Evolutionary conservation across 371 early-diverging fungal genomes (phyloP), one percentile per base, ranked within the genome.

Genomic region (Parasitella parasitica): DNA sequence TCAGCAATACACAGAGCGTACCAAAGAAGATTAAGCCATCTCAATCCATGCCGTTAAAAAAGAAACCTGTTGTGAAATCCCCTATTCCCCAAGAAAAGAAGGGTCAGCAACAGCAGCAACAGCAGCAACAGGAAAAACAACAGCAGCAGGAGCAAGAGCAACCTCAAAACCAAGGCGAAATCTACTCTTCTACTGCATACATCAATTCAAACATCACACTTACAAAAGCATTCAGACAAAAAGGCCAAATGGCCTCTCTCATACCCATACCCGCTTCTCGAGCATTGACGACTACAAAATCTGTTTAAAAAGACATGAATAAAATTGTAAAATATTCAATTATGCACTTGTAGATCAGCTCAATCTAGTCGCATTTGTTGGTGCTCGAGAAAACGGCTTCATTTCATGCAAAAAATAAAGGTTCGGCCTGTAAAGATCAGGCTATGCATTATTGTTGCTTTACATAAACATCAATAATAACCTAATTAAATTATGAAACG

Each of bases 31-130:
- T 59, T 15, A 58, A 49, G 16, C 61, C 62, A 32, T 62, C 67
- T 36, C 67, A 67, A 48, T 67, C 67, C 34, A 62, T 62, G 58
- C 67, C 67, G n/a, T 34, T 67, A 13, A 43, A 53, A 28, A 62
- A 67, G 48, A 62, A 58, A 28, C 43, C 24, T 30, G 41, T 32
- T 27, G 49, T 34, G 8, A 57, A 56, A 35, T 41, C 59, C 1
- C n/a, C 37, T 49, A 26, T 41, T 26, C 26, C 43, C 13, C 43
- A 43, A 20, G 22, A 7, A 20, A 43, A 56, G 32, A 30, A 56
- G 20, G 28, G 43, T 30, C 18, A 56, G 41, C 32, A 41, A 8
- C 35, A 35, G 3, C 13, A 13, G 7, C 20, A 18, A 16, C 18
- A 32, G 32, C 32, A 32, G 3, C 32, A 32, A 4, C 32, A 32